Percentiles rank a stretch among this genome's conserved stretches.
Evolutionary conservation across 179 eudicot genomes (phyloP).

Genomic region (Nepenthes alata): DNA sequence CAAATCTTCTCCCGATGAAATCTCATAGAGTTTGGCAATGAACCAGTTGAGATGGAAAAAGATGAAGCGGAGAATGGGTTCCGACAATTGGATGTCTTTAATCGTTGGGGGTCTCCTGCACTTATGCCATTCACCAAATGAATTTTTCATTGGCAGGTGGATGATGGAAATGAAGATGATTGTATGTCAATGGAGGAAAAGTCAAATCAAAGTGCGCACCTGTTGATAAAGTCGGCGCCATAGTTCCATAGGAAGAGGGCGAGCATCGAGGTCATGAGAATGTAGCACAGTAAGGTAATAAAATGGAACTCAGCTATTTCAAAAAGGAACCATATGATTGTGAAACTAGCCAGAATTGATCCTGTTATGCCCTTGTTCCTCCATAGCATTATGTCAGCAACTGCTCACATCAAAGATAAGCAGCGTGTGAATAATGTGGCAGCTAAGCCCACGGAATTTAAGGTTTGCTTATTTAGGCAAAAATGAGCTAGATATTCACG

Average conservation of each 20-base stretch:
- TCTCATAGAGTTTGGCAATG: conserved; percentile 23
- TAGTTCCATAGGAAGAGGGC: conserved; percentile 34
- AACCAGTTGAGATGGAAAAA: conserved; percentile 23
- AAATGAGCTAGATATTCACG: too few species aligned
- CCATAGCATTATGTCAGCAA: conserved; percentile 52
- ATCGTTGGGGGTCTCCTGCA: conserved; percentile 45
- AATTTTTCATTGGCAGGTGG: background rate
- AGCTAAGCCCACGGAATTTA: too few species aligned
- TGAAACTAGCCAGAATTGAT: conserved; percentile 29
- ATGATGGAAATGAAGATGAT: background rate
- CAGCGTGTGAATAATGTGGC: too few species aligned
- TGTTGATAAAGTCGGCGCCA: conserved; percentile 27
- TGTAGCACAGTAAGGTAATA: conserved; percentile 36
- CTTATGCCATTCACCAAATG: background rate
- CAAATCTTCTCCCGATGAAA: conserved; percentile 48
- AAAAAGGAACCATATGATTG: conserved; percentile 50
- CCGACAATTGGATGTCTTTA: conserved; percentile 30
- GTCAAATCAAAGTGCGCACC: conserved; percentile 15
- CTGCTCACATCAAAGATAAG: conserved; percentile 15
- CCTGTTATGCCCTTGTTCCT: conserved; percentile 43
- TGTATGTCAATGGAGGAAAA: background rate
- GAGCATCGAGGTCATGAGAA: conserved; percentile 37
- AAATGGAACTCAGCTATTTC: conserved; percentile 64
- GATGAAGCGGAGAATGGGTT: conserved; percentile 28
- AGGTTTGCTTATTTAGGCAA: too few species aligned